Conservation (phyloP, 306 rosid genomes). For the Vicia faba region DNA sequence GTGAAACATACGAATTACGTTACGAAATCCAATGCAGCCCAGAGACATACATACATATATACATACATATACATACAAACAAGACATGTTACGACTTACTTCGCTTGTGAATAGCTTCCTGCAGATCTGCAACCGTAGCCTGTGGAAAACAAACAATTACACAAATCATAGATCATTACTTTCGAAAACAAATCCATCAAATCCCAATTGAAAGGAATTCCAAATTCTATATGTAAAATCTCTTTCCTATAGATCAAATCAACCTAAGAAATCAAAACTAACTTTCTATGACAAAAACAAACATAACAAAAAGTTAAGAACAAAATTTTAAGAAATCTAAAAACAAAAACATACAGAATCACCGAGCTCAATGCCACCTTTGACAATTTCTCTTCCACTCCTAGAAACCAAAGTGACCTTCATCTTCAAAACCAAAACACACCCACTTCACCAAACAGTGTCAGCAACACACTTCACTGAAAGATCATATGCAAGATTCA, state of each 20-base stretch:
- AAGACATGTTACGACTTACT: constrained; percentile 51
- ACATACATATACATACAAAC: constrained; percentile 7
- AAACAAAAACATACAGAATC: constrained; percentile 68
- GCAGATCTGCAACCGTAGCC: constrained; percentile 97
- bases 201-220: background rate
- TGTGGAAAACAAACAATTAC: constrained; percentile 38
- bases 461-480: constrained; percentile 28
- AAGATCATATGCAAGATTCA: constrained; percentile 40
- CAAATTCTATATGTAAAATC: constrained; percentile 10
- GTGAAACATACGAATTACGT: constrained; percentile 38
- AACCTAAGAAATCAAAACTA: constrained; percentile 19
- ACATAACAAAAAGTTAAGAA: background rate
- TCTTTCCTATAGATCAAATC: constrained; percentile 3
- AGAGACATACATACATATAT: constrained; percentile 17
- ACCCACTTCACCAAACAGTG: constrained; percentile 39
- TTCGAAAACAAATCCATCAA: constrained; percentile 15
- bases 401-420: constrained; percentile 80
- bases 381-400: constrained; percentile 77
- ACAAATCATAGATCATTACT: constrained; percentile 31
- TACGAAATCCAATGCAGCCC: constrained; percentile 24
- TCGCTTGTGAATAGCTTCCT: constrained; percentile 76
- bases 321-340: background rate
- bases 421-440: constrained; percentile 51
- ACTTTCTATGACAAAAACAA: constrained; percentile 8
- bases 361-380: constrained; percentile 76